A percentile compares a stretch with the other conserved stretches of the same genome.
Conservation (phyloP, 129 eudicot species). For the Saussurea involucrata region DNA sequence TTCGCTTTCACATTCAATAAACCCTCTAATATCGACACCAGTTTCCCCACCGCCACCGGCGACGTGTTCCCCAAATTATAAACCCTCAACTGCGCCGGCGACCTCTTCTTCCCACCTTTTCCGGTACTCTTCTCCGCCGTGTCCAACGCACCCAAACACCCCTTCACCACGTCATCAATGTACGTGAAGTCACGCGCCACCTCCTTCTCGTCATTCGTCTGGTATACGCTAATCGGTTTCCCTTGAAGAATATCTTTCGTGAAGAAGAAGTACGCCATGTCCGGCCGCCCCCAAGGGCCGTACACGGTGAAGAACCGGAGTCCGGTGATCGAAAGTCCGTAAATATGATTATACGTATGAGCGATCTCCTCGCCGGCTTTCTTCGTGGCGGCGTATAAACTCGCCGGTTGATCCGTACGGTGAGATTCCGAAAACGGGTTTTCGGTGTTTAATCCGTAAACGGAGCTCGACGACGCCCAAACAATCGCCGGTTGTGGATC, state of each 20-base stretch:
- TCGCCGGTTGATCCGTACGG: constrained; percentile 71
- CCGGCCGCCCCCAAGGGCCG: constrained; percentile 88
- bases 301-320: constrained; percentile 69
- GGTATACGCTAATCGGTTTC: constrained; percentile 46
- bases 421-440: constrained; percentile 62
- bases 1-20: constrained; percentile 54
- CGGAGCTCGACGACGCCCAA: constrained; percentile 78
- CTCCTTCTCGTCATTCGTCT: constrained; percentile 47
- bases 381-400: constrained; percentile 74
- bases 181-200: constrained; percentile 91
- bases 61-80: constrained; percentile 72
- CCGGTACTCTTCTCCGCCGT: constrained; percentile 88
- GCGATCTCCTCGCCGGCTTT: constrained; percentile 81
- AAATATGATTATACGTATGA: constrained; percentile 66
- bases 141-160: constrained; percentile 72
- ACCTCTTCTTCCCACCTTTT: constrained; percentile 59
- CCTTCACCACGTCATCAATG: constrained; percentile 69
- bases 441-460: constrained; percentile 57
- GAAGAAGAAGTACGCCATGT: constrained; percentile 80
- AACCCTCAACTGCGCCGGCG: constrained; percentile 56
- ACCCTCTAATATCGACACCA: constrained; percentile 52
- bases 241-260: constrained; percentile 63
- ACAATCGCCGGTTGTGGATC: constrained; percentile 77
- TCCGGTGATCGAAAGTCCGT: constrained; percentile 66
- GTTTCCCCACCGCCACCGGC: constrained; percentile 67